These are phyloP conservation scores for Claviceps pazoutovae DNA, from an alignment of 2,329 filamentous ascomycete species.

Conservation along the genomic window DNA sequence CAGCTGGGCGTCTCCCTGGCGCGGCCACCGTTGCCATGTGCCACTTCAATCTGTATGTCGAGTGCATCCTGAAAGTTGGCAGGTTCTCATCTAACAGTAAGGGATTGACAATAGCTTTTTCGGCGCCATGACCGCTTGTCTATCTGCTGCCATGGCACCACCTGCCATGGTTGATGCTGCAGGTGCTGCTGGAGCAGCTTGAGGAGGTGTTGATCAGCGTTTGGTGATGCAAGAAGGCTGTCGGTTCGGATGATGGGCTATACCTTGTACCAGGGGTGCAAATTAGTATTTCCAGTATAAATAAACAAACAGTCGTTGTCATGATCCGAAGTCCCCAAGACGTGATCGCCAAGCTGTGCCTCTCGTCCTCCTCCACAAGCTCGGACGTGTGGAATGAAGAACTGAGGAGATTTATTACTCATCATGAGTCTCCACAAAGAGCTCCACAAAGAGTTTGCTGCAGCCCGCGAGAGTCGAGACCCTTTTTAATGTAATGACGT, in stretches of 20 bases:
- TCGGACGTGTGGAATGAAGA: too few relatives aligned
- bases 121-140: slow-evolving; percentile 9
- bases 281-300: neutral
- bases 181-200: neutral
- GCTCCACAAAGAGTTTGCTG: too few relatives aligned
- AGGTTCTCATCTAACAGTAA: too few relatives aligned
- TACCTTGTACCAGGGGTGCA: neutral
- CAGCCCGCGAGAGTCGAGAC: too few relatives aligned
- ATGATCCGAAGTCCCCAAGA: neutral
- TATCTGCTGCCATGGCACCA: neutral
- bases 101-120: slow-evolving; percentile 7
- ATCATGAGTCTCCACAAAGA: too few relatives aligned
- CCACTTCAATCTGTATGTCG: slow-evolving; percentile 14
- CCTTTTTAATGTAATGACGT: neutral
- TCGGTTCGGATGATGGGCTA: neutral
- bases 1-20: neutral
- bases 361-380: too few relatives aligned
- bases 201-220: neutral
- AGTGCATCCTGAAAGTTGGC: neutral
- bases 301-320: neutral
- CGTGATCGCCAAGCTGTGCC: too few relatives aligned
- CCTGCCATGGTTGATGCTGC: neutral
- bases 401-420: too few relatives aligned
- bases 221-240: neutral
- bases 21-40: slow-evolving; percentile 6